Conservation (phyloP, 108 stramenopile species). For the Cylindrotheca closterium region DNA sequence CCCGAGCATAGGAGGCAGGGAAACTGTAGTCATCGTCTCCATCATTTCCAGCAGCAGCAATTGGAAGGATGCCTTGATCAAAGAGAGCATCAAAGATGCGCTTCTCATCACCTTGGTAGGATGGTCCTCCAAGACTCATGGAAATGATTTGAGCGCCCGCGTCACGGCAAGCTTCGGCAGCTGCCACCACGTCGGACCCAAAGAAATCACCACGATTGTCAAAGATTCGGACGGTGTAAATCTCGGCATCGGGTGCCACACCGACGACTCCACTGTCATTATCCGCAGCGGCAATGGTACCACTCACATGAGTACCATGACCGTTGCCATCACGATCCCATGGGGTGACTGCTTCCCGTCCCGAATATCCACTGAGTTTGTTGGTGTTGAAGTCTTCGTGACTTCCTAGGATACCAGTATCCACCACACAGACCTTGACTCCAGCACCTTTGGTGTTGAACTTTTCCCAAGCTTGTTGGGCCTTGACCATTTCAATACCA, state of each 20-base stretch:
- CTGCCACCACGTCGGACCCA: constrained; percentile 33
- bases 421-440: constrained; percentile 54
- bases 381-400: constrained; percentile 37
- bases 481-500: constrained; percentile 24
- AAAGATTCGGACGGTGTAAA: constrained; percentile 42
- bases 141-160: constrained; percentile 49
- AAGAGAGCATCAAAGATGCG: constrained; percentile 16
- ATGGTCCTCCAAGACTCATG: constrained; percentile 42
- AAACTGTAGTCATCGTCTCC: constrained; percentile 26
- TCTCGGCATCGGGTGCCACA: constrained; percentile 27
- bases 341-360: not conserved
- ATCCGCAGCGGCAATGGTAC: constrained; percentile 57
- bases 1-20: constrained; percentile 47
- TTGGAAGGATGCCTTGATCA: constrained; percentile 43
- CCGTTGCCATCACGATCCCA: constrained; percentile 18
- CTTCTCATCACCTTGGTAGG: constrained; percentile 3
- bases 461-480: constrained; percentile 17
- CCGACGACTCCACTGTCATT: constrained; percentile 56
- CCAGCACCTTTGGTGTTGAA: constrained; percentile 1
- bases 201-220: constrained; percentile 15
- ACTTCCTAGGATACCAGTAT: constrained; percentile 39
- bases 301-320: constrained; percentile 59
- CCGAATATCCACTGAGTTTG: not conserved
- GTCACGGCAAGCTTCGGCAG: constrained; percentile 40
- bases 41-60: constrained; percentile 67